These are phyloP conservation scores for Rhytidhysteron rufulum DNA, from an alignment of 2,329 filamentous ascomycete species.

Conservation along the genomic window DNA sequence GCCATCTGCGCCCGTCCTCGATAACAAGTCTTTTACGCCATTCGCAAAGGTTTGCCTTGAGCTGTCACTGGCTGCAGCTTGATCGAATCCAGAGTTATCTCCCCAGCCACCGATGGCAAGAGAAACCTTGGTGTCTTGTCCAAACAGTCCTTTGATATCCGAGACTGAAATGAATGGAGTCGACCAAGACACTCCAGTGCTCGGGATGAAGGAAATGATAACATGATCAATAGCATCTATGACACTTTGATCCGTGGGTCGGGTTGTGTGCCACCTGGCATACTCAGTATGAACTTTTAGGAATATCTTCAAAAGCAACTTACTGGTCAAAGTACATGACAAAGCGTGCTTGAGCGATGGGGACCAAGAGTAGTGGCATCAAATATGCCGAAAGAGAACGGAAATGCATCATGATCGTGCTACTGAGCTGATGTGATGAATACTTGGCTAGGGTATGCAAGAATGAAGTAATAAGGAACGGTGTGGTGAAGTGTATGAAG, in stretches of 20 bases:
- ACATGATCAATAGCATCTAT: constrained; percentile 34
- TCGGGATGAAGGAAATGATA: constrained; percentile 33
- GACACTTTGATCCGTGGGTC: constrained; percentile 20
- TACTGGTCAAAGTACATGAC: constrained; percentile 32
- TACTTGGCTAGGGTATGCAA: no score
- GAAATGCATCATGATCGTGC: no score
- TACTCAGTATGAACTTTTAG: not conserved
- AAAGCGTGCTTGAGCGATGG: constrained; percentile 13
- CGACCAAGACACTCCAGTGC: constrained; percentile 43
- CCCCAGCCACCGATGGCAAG: constrained; percentile 75
- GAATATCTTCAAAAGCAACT: constrained; percentile 8
- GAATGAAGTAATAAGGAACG: no score
- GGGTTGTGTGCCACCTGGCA: constrained; percentile 28
- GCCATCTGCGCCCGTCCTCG: constrained; percentile 62
- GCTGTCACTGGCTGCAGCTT: constrained; percentile 49
- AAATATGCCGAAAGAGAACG: no score
- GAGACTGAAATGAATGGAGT: constrained; percentile 53
- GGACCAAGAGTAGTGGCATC: not conserved
- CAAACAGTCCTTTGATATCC: constrained; percentile 52
- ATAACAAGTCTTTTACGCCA: constrained; percentile 62
- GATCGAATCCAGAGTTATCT: constrained; percentile 60
- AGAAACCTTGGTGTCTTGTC: constrained; percentile 58
- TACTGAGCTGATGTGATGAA: no score
- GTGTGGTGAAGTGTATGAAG: no score
- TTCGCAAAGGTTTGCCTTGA: constrained; percentile 58